Evolutionary conservation across 208 protist species (phyloP).

Genomic region (Leishmania martiniquensis): DNA sequence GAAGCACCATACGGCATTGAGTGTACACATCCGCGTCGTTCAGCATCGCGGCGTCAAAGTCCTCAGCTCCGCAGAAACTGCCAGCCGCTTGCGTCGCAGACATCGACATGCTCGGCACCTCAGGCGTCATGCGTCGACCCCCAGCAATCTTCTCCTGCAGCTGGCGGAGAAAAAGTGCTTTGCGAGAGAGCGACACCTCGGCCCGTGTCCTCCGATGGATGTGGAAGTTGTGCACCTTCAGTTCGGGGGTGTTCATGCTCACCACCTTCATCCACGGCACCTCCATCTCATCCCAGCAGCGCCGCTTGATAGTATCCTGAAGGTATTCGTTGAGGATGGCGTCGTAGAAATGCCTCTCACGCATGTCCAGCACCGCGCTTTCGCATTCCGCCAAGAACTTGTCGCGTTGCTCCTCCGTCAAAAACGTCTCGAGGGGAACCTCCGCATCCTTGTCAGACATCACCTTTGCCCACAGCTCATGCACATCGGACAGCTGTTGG

Average conservation of each 20-base stretch:
- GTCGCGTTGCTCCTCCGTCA: slow-evolving; percentile 57
- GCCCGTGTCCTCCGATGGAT: slow-evolving; percentile 42
- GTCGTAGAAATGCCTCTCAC: slow-evolving; percentile 71
- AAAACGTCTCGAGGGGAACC: slow-evolving; percentile 67
- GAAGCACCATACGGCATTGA: slow-evolving; percentile 52
- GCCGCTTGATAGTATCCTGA: slow-evolving; percentile 58
- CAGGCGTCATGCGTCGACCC: slow-evolving; percentile 11
- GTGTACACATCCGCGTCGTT: slow-evolving; percentile 71
- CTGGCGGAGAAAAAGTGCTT: slow-evolving; percentile 77
- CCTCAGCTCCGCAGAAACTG: background rate
- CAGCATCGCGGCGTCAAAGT: slow-evolving; percentile 44
- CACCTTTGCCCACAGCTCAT: slow-evolving; percentile 49
- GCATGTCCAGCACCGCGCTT: slow-evolving; percentile 55
- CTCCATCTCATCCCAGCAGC: slow-evolving; percentile 90
- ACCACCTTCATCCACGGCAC: slow-evolving; percentile 61
- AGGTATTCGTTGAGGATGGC: slow-evolving; percentile 79
- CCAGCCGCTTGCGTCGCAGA: background rate
- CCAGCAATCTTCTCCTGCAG: slow-evolving; percentile 45
- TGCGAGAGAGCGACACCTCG: slow-evolving; percentile 52
- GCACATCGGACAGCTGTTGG: slow-evolving; percentile 35
- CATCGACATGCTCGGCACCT: slow-evolving; percentile 4
- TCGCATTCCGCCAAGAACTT: slow-evolving; percentile 72
- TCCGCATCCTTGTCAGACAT: slow-evolving; percentile 44
- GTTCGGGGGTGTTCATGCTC: slow-evolving; percentile 40
- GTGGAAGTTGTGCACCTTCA: slow-evolving; percentile 88